These are phyloP conservation scores for Grigorovia humatica DNA, from an alignment of 805 yeast species.

Conservation along the genomic window DNA sequence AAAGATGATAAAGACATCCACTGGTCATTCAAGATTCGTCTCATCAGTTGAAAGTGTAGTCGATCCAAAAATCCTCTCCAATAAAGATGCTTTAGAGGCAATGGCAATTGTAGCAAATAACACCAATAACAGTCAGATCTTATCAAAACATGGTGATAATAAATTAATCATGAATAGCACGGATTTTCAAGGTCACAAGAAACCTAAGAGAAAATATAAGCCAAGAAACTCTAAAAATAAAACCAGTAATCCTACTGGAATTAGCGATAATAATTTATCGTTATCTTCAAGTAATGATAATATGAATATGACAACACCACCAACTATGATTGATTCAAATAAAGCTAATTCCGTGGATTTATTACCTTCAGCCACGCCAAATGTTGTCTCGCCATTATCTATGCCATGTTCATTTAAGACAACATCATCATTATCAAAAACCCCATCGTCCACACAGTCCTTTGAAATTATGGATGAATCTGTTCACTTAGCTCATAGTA, in stretches of 20 bases:
- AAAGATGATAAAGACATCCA: slow-evolving; percentile 21
- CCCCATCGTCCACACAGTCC: slow-evolving; percentile 1
- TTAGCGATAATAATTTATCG: slow-evolving; percentile 17
- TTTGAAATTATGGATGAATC: slow-evolving; percentile 1
- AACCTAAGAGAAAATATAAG: slow-evolving; percentile 11
- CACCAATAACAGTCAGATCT: slow-evolving; percentile 15
- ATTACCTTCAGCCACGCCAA: background rate
- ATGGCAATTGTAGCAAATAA: slow-evolving; percentile 27
- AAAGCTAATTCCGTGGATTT: background rate
- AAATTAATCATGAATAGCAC: slow-evolving; percentile 22
- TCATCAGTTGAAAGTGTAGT: slow-evolving; percentile 27
- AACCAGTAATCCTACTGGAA: slow-evolving; percentile 3
- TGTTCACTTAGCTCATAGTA: background rate
- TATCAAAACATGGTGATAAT: slow-evolving; percentile 21
- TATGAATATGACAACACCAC: slow-evolving; percentile 8
- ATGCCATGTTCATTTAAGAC: background rate
- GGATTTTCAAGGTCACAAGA: slow-evolving; percentile 15
- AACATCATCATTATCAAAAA: background rate
- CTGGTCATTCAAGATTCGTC: slow-evolving; percentile 28
- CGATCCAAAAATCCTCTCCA: slow-evolving; percentile 25
- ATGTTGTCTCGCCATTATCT: slow-evolving; percentile 1
- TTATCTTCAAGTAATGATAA: slow-evolving; percentile 16
- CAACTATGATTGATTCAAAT: background rate
- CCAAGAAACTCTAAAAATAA: slow-evolving; percentile 17
- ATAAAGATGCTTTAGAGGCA: slow-evolving; percentile 28